These are phyloP conservation scores for Phytophthora pistaciae DNA, from an alignment of 352 stramenopile genomes.

Conservation along the genomic window DNA sequence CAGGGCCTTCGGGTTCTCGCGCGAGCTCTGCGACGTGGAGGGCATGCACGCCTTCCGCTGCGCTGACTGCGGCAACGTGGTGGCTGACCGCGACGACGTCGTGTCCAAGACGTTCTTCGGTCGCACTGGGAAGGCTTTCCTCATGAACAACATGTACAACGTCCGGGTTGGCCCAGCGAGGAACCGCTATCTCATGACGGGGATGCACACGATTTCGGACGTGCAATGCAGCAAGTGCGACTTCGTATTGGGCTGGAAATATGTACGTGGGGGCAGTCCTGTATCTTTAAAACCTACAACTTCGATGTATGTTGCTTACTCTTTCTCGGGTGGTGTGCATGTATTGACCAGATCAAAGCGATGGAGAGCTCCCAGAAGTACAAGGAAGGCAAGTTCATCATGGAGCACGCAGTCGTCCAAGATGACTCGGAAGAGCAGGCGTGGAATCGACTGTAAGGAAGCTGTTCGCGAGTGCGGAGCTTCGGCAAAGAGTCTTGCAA, in stretches of 20 bases:
- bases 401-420: conserved; percentile 80
- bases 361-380: conserved; percentile 88
- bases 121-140: conserved; percentile 76
- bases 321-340: not conserved
- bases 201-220: conserved; percentile 83
- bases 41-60: conserved; percentile 71
- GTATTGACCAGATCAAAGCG: conserved; percentile 63
- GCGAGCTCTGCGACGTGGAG: conserved; percentile 54
- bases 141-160: conserved; percentile 83
- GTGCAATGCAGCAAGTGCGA: conserved; percentile 65
- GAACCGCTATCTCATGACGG: conserved; percentile 83
- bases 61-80: conserved; percentile 65
- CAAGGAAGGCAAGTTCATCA: conserved; percentile 89
- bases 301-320: too few species aligned
- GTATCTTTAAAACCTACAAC: too few species aligned
- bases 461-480: too few species aligned
- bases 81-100: conserved; percentile 75
- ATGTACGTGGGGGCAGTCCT: conserved; percentile 44
- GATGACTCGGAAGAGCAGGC: conserved; percentile 66
- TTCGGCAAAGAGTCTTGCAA: too few species aligned
- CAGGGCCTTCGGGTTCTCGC: conserved; percentile 47
- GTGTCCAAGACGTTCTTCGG: conserved; percentile 86
- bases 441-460: conserved; percentile 51
- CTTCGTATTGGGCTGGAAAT: conserved; percentile 84
- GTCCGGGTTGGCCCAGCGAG: conserved; percentile 59